These are phyloP conservation scores for Candida parachauliodes DNA, from an alignment of 805 yeast species.

Conservation along the genomic window DNA sequence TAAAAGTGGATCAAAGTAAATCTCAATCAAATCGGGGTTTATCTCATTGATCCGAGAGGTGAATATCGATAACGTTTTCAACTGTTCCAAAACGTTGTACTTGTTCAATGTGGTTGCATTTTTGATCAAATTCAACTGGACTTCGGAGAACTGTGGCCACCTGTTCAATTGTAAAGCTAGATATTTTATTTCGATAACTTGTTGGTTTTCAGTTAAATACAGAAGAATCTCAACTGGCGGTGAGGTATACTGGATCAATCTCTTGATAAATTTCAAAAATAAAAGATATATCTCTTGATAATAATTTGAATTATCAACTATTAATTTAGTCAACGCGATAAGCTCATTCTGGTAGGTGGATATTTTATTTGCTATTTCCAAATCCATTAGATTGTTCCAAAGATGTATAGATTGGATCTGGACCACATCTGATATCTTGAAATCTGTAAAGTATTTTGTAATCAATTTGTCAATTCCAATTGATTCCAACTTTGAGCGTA, in stretches of 20 bases:
- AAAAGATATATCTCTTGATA: constrained; percentile 29
- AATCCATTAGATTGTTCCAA: constrained; percentile 25
- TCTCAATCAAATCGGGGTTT: not conserved
- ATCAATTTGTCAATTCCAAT: constrained; percentile 15
- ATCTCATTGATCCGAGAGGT: constrained; percentile 10
- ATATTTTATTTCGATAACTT: constrained; percentile 19
- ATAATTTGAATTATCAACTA: constrained; percentile 32
- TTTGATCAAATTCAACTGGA: not conserved
- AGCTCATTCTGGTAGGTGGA: constrained; percentile 11
- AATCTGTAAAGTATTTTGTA: constrained; percentile 15
- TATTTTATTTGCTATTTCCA: constrained; percentile 11
- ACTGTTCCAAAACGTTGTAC: constrained; percentile 11
- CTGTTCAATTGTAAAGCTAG: constrained; percentile 19
- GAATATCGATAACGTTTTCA: constrained; percentile 20
- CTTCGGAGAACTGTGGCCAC: not conserved
- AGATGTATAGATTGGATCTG: constrained; percentile 36
- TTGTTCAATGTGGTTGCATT: not conserved
- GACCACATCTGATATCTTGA: constrained; percentile 27
- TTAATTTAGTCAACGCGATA: constrained; percentile 19
- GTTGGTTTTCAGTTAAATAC: constrained; percentile 9
- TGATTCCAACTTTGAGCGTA: constrained; percentile 3
- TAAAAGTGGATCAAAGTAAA: not conserved
- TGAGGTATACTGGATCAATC: constrained; percentile 15
- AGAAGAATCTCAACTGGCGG: constrained; percentile 10
- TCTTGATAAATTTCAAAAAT: constrained; percentile 26